Evolutionary conservation across 176 grass and related monocot species (phyloP).

Genomic region (Avena sativa): DNA sequence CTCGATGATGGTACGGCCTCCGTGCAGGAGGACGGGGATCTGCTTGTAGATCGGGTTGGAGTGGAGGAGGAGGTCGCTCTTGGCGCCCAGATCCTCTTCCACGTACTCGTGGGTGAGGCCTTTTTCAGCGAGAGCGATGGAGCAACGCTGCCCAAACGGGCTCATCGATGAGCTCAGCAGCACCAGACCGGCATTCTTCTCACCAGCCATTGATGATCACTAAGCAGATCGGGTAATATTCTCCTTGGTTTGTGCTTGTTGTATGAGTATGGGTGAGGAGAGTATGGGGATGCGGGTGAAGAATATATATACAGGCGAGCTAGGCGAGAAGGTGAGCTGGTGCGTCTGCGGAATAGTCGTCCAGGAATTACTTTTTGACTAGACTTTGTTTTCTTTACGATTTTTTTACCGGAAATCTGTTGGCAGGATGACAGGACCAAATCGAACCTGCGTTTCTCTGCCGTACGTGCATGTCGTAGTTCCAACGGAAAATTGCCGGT

Average conservation of each 20-base stretch:
- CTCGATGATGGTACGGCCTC: constrained; percentile 54
- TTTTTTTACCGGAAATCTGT: no score
- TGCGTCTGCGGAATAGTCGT: background rate
- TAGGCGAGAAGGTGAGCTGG: background rate
- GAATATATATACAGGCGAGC: background rate
- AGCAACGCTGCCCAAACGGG: constrained; percentile 62
- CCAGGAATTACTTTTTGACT: background rate
- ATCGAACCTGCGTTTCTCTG: no score
- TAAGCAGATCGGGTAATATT: no score
- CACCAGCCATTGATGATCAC: background rate
- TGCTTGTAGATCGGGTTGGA: constrained; percentile 84
- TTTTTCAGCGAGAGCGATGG: constrained; percentile 68
- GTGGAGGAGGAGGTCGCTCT: constrained; percentile 70
- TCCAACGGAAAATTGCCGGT: no score
- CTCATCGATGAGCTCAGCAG: constrained; percentile 64
- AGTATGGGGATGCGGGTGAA: background rate
- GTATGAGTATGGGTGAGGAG: background rate
- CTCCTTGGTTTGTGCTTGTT: background rate
- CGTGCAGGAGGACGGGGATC: constrained; percentile 75
- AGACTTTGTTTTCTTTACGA: no score
- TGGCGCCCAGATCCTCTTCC: constrained; percentile 46
- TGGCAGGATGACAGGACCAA: no score
- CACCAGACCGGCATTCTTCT: constrained; percentile 43
- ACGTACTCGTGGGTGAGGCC: constrained; percentile 51
- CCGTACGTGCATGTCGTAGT: no score